phyloP scores from a whole-genome alignment of 1,284 basidiomycete species.

The Ustilago tritici region DNA sequence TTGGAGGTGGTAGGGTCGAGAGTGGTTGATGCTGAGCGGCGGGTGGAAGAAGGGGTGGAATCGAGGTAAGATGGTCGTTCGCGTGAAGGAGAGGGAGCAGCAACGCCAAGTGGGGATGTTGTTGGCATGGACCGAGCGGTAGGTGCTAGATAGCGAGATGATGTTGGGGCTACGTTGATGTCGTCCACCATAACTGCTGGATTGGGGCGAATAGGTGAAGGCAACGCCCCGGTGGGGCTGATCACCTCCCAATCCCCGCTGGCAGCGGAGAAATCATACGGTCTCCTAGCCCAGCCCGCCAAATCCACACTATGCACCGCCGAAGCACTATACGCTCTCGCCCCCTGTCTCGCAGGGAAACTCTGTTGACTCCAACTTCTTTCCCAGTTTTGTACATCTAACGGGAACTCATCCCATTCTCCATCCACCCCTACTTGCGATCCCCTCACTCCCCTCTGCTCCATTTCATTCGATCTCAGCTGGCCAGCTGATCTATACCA shows the following conservation, averaged over 20 bases:
- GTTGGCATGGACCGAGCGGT: constrained; percentile 37
- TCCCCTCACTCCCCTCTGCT: constrained; percentile 17
- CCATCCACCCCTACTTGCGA: constrained; percentile 45
- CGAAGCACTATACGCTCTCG: constrained; percentile 27
- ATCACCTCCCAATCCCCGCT: not conserved
- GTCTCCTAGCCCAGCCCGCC: constrained; percentile 25
- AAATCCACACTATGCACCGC: constrained; percentile 20
- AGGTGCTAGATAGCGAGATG: constrained; percentile 21
- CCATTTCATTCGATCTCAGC: not conserved
- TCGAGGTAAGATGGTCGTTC: constrained; percentile 24
- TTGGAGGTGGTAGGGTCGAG: constrained; percentile 1
- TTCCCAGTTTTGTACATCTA: constrained; percentile 51
- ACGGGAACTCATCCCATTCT: constrained; percentile 53
- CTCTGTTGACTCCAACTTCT: constrained; percentile 34
- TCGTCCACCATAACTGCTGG: constrained; percentile 5
- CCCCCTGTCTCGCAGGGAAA: constrained; percentile 11
- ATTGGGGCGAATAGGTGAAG: not conserved
- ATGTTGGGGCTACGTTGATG: not conserved
- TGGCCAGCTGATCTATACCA: constrained; percentile 51
- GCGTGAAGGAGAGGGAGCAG: constrained; percentile 12
- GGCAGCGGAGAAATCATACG: constrained; percentile 9
- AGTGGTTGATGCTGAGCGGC: not conserved
- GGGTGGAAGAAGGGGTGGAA: constrained; percentile 6
- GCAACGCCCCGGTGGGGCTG: not conserved
- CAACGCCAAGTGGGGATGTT: constrained; percentile 2